Evolutionary conservation across 805 yeast genomes (phyloP), one percentile per base, ranked within the genome.

Genomic region (Candida lessepsii): DNA sequence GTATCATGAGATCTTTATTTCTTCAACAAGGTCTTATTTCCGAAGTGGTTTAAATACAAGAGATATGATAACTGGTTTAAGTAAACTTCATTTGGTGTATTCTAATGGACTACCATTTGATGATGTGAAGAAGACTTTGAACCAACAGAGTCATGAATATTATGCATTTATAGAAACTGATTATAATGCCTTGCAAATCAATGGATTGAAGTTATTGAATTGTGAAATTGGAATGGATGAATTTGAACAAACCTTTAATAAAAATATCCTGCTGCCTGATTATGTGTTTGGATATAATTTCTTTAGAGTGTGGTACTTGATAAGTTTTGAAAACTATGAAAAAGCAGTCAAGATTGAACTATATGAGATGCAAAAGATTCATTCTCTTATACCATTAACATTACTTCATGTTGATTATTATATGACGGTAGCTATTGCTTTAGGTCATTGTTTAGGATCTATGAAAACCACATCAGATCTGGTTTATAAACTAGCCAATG

Each of bases 381-480:
- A 51, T 46, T 52, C 51, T 29, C 47, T 50, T 5, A 39, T 56
- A 3, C 63, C 63, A 3, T 32, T 46, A 14, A 50, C 59, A 4
- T 43, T 57, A 15, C 35, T 51, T 24, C 58, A 56, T 30, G 36
- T 56, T 5, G 53, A 54, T 24, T 57, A 49, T 38, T 54, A 56
- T 23, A 29, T 42, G 21, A n/a, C 21, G 3, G 5, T 35, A 14
- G 46, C 39, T 4, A 16, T 42, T 9, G 25, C 42, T 50, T 49
- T 40, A 36, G 4, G 53, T 44, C 10, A 41, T 53, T 14, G 49
- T 45, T 16, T 5, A 3, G n/a, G 6, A 5, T 26, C 23, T 17
- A 24, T 36, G 29, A 24, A 9, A 4, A 42, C 33, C 11, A 57
- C 56, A n/a, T 44, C 49, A 18, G 45, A 45, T n/a, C 37, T 60